phyloP scores from a whole-genome alignment of 768 basidiomycete species.

The Suillus placidus region DNA sequence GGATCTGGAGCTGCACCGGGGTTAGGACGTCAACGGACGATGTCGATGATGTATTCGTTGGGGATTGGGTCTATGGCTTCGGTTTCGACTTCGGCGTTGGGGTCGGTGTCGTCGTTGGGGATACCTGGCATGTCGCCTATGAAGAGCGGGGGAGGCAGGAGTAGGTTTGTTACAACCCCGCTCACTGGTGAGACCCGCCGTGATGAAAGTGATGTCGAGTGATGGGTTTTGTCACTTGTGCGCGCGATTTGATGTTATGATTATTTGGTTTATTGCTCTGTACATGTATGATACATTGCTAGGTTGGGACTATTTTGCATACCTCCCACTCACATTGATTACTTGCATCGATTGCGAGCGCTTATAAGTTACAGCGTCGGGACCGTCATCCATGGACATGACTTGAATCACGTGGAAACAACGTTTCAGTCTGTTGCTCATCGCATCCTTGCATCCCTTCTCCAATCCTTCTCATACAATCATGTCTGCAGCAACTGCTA shows the following conservation, averaged over 20 bases:
- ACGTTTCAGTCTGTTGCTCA: neutral
- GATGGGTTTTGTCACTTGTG: neutral
- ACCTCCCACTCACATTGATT: neutral
- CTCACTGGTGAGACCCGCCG: neutral
- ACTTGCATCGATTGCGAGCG: neutral
- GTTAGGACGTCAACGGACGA: slow-evolving; percentile 43
- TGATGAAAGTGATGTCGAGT: slow-evolving; percentile 30
- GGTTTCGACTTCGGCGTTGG: neutral
- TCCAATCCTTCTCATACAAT: neutral
- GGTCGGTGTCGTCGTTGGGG: slow-evolving; percentile 1
- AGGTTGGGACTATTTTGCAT: slow-evolving; percentile 2
- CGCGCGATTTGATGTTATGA: neutral
- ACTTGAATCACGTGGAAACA: slow-evolving; percentile 8
- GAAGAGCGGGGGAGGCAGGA: neutral
- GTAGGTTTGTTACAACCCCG: neutral
- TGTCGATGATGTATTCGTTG: slow-evolving; percentile 66
- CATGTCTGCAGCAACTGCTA: slow-evolving; percentile 27
- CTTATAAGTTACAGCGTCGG: neutral
- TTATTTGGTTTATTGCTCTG: neutral
- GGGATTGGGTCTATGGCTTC: slow-evolving; percentile 52
- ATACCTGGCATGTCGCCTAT: slow-evolving; percentile 9
- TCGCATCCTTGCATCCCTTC: neutral
- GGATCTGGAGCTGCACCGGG: slow-evolving; percentile 19
- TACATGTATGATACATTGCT: neutral
- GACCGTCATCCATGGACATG: neutral